phyloP scores from a whole-genome alignment of 176 grass and related monocot genomes.

The Phragmites australis region DNA sequence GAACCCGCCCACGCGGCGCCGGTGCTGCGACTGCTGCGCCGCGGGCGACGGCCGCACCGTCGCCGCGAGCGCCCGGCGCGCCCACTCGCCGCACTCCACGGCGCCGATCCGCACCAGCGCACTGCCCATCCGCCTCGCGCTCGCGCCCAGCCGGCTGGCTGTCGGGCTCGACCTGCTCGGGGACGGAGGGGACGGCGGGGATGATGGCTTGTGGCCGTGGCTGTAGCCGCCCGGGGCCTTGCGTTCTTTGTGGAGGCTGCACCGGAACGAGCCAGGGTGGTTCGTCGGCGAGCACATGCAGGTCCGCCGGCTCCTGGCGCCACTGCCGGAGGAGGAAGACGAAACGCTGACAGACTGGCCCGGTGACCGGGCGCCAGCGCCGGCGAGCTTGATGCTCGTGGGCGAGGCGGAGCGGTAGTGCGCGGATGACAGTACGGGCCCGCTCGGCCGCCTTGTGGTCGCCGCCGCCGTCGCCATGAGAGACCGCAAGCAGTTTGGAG shows the following conservation, averaged over 20 bases:
- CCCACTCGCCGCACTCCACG: constrained; percentile 51
- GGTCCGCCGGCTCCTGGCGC: not conserved
- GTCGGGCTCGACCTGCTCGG: not conserved
- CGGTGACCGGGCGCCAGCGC: not conserved
- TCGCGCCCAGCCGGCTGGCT: constrained; percentile 31
- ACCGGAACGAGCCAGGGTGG: constrained; percentile 72
- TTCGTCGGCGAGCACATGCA: constrained; percentile 77
- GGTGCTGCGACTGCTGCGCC: constrained; percentile 55
- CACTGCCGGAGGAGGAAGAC: not conserved
- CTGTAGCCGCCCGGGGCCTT: not conserved
- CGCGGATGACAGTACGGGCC: not conserved
- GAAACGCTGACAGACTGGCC: constrained; percentile 39
- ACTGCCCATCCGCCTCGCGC: constrained; percentile 37
- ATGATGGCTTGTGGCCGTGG: not conserved
- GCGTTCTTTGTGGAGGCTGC: constrained; percentile 63
- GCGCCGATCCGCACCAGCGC: constrained; percentile 50
- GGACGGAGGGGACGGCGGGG: not conserved
- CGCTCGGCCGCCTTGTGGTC: constrained; percentile 43
- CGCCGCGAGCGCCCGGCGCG: constrained; percentile 54
- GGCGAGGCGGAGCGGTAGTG: constrained; percentile 51
- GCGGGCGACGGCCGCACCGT: constrained; percentile 41
- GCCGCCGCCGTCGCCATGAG: constrained; percentile 43
- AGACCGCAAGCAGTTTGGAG: not conserved
- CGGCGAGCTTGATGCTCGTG: constrained; percentile 46
- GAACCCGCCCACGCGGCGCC: constrained; percentile 33